Conservation (phyloP, 2,329 filamentous ascomycete genomes). For the Aspergillus fijiensis region DNA sequence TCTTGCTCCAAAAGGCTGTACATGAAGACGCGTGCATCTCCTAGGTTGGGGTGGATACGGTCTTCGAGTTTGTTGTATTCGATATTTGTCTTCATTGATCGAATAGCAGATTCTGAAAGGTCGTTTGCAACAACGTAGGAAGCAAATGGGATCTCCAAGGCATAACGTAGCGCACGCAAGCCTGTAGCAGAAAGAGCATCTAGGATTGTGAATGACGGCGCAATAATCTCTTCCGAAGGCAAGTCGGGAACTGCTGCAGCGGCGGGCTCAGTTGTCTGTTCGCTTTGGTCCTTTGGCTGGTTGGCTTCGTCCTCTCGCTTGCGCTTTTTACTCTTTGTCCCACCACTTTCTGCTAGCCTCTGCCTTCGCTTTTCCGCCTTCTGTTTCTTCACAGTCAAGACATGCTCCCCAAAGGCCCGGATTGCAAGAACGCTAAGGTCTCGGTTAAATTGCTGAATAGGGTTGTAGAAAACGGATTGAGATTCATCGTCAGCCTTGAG, state of each 20-base stretch:
- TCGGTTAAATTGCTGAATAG: slow-evolving; percentile 97
- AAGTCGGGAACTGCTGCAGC: slow-evolving; percentile 7
- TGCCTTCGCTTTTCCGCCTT: slow-evolving; percentile 45
- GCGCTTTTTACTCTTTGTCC: slow-evolving; percentile 38
- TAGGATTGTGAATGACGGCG: slow-evolving; percentile 71
- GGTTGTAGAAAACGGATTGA: slow-evolving; percentile 93
- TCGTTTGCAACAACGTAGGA: slow-evolving; percentile 88
- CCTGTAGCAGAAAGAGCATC: slow-evolving; percentile 95
- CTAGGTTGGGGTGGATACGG: slow-evolving; percentile 70
- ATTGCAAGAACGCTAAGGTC: slow-evolving; percentile 92
- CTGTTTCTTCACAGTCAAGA: slow-evolving; percentile 54
- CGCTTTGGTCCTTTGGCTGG: slow-evolving; percentile 23
- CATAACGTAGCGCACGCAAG: slow-evolving; percentile 85
- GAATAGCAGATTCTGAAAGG: slow-evolving; percentile 71
- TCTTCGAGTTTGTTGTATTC: slow-evolving; percentile 73
- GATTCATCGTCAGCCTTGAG: slow-evolving; percentile 58
- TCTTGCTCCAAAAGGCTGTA: slow-evolving; percentile 62
- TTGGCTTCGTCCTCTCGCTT: slow-evolving; percentile 34
- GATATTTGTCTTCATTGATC: slow-evolving; percentile 81
- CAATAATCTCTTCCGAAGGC: slow-evolving; percentile 34
- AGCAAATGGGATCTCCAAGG: slow-evolving; percentile 81
- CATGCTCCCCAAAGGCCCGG: slow-evolving; percentile 77
- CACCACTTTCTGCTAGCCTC: slow-evolving; percentile 34
- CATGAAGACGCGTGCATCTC: slow-evolving; percentile 90
- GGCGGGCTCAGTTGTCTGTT: slow-evolving; percentile 13